Evolutionary conservation across 106 monocot genomes (phyloP), one percentile per base, ranked within the genome.

Genomic region (Dendrobium catenatum): DNA sequence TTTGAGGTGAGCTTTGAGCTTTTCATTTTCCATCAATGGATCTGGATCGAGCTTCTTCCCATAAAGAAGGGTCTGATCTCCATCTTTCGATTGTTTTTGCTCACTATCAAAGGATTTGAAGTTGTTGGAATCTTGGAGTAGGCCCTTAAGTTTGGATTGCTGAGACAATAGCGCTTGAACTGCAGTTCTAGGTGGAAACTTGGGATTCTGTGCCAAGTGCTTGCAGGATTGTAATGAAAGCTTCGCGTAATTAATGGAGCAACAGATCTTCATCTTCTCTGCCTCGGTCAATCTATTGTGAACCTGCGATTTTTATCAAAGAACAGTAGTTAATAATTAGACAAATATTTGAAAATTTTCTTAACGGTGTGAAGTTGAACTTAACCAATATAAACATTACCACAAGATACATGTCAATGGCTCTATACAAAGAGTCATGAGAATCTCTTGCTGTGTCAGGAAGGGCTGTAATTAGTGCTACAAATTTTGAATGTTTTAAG

Each of bases 241-340:
- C 85, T 98, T 98, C 86, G 88, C 88, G 40, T 86, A 90, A 78
- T 84, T 89, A 61, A 98, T 81, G 31, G 80, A 82, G 29, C 83
- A 80, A 49, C 94, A 95, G n/a, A 98, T 91, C 88, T 87, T 93
- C 88, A 81, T 86, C 88, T 89, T 98, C 81, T 98, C 91, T 81
- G 93, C 98, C 79, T 93, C 98, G 0, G 88, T 80, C 55, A 98
- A 79, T 27, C 72, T 58, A 20, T 64, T 33, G 78, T 95, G 98
- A 80, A 92, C 91, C 97, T 97, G 82, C 26, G 22, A 16, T n/a
- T 29, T 72, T 72, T 40, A 72, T 72, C 40, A 17, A 78, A 78
- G 55, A 29, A 55, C 15, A 72, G 6, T 11, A 72, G 64, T 26
- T 8, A 8, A 24, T 66, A 66, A 66, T 6, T 26, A 66, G 18